These are phyloP conservation scores for Gastrolobium bilobum DNA, from an alignment of 306 rosid species.

Conservation along the genomic window DNA sequence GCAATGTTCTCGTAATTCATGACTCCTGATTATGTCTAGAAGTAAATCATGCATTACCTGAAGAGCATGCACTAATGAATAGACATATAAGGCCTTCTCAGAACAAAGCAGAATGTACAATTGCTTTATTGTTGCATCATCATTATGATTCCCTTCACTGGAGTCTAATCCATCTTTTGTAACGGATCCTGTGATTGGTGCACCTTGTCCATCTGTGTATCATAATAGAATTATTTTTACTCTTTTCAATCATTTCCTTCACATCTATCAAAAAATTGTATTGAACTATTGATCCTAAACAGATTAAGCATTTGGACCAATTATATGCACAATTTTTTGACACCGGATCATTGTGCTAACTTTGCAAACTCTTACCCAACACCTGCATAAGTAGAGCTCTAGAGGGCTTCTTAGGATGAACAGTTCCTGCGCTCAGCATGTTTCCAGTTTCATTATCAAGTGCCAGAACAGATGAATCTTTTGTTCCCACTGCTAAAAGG, in stretches of 20 bases:
- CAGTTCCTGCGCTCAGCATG: slow-evolving; percentile 55
- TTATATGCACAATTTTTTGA: background rate
- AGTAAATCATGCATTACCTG: slow-evolving; percentile 67
- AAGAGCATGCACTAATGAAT: slow-evolving; percentile 75
- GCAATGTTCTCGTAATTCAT: slow-evolving; percentile 19
- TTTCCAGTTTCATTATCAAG: slow-evolving; percentile 84
- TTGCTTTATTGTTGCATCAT: slow-evolving; percentile 65
- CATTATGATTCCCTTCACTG: slow-evolving; percentile 54
- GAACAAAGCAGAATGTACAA: slow-evolving; percentile 71
- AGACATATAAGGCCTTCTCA: slow-evolving; percentile 87
- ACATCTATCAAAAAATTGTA: slow-evolving; percentile 27
- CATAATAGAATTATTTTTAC: slow-evolving; percentile 1
- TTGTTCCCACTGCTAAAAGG: slow-evolving; percentile 70
- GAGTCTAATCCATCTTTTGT: slow-evolving; percentile 53
- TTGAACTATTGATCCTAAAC: slow-evolving; percentile 34
- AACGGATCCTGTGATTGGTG: slow-evolving; percentile 46
- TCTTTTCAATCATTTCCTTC: slow-evolving; percentile 44
- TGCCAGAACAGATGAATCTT: slow-evolving; percentile 84
- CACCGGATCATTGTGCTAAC: slow-evolving; percentile 25
- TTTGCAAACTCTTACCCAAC: slow-evolving; percentile 66
- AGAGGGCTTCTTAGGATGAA: slow-evolving; percentile 93
- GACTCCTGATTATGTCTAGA: slow-evolving; percentile 7
- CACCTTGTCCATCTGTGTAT: slow-evolving; percentile 68
- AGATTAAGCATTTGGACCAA: slow-evolving; percentile 9
- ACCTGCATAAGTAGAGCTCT: slow-evolving; percentile 87